These are phyloP conservation scores for Wallacemonas sp. DNA, from an alignment of 208 protist species.

Conservation along the genomic window DNA sequence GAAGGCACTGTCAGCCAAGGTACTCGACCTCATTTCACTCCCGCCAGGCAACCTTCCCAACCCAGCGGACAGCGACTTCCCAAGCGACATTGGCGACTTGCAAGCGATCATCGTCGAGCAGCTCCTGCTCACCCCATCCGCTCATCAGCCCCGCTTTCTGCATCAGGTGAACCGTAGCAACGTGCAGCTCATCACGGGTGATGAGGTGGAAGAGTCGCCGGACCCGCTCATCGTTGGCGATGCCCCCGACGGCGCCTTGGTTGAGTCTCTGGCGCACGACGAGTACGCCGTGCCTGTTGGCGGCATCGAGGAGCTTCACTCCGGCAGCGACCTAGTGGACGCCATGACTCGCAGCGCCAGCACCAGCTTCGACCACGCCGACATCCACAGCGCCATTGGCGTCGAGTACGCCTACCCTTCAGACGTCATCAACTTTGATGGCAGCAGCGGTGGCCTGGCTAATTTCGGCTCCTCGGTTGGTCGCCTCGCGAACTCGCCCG, in stretches of 20 bases:
- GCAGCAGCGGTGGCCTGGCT: conserved; percentile 7
- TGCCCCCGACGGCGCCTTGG: conserved; percentile 11
- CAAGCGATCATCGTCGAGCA: conserved; percentile 87
- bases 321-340: conserved; percentile 14
- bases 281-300: conserved; percentile 14
- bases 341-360: background rate
- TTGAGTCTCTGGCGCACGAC: conserved; percentile 15
- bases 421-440: conserved; percentile 10
- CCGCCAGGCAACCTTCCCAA: conserved; percentile 37
- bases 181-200: conserved; percentile 70
- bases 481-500: background rate
- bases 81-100: conserved; percentile 61
- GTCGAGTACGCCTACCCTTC: conserved; percentile 5
- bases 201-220: conserved; percentile 25
- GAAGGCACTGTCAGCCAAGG: conserved; percentile 57
- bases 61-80: conserved; percentile 79
- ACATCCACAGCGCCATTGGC: conserved; percentile 1
- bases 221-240: conserved; percentile 20
- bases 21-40: conserved; percentile 64
- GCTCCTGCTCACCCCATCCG: conserved; percentile 70
- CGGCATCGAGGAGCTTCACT: conserved; percentile 16
- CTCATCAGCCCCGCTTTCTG: conserved; percentile 68
- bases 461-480: conserved; percentile 1
- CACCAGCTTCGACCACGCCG: conserved; percentile 7
- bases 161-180: conserved; percentile 81